Evolutionary conservation across 306 rosid species (phyloP).

Genomic region (Rosa multiflora): DNA sequence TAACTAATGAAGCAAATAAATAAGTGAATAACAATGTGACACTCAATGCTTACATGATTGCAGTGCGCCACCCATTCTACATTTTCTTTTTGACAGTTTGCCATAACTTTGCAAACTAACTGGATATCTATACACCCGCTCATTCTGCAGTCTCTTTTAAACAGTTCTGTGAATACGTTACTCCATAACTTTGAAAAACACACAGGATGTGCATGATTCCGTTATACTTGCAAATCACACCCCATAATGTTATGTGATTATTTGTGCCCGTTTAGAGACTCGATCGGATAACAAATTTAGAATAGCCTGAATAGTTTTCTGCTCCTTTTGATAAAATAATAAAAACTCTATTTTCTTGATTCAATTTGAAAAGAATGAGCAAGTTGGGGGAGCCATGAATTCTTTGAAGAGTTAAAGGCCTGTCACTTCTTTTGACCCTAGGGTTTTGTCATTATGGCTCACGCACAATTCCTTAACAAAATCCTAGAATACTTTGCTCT

Average conservation of each 20-base stretch:
- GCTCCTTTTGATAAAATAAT: not conserved
- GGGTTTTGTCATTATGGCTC: constrained; percentile 19
- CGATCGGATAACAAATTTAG: not conserved
- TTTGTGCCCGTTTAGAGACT: not conserved
- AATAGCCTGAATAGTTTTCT: not conserved
- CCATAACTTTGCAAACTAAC: not conserved
- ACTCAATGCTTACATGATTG: not conserved
- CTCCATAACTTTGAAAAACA: not conserved
- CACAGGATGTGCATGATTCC: too few relatives aligned
- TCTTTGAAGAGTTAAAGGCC: constrained; percentile 8
- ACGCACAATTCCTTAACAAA: constrained; percentile 33
- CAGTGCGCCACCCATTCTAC: too few relatives aligned
- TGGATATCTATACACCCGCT: not conserved
- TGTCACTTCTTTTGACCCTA: constrained; percentile 40
- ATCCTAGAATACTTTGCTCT: constrained; percentile 42
- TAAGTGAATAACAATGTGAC: too few relatives aligned
- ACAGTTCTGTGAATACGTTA: not conserved
- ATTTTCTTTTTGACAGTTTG: not conserved
- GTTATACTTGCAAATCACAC: too few relatives aligned
- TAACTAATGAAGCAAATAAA: not conserved
- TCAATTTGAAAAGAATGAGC: constrained; percentile 14
- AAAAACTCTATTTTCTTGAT: not conserved
- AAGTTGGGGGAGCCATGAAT: constrained; percentile 6
- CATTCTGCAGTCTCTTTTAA: not conserved
- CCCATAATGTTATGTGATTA: too few relatives aligned